Evolutionary conservation across 441 rosid species (phyloP), one percentile per base, ranked within the genome.

Genomic region (Jatropha podagrica): DNA sequence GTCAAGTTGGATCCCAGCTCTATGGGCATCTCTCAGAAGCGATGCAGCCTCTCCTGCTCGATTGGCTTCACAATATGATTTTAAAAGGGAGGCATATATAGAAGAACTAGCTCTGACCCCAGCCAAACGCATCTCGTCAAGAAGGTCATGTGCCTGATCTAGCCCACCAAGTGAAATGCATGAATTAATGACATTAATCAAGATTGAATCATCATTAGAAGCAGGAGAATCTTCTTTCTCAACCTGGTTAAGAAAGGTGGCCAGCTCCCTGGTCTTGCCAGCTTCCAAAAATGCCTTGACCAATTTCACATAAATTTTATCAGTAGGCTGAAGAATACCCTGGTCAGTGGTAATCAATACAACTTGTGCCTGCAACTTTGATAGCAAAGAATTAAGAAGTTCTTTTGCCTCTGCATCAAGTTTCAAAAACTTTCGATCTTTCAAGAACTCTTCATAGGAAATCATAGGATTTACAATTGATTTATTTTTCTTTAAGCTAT

Each of bases 71-170:
- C 92, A 89, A 76, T 91, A 95, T 71, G 96, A 96, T 80, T 84
- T 88, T 68, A 95, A 77, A 61, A 95, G 94, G 10, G 92, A 88
- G 38, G 88, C 76, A 78, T 93, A 95, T 32, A 88, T 80, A n/a
- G 89, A 84, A 75, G 98, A 85, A 81, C 90, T 78, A 0, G 87
- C 83, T 85, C 91, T 87, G 63, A 87, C 85, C 69, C 97, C 96
- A 80, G 90, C 85, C 74, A 88, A 77, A 65, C 90, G 88, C 92
- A 93, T 89, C 82, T 95, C 99, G 65, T 95, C 96, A 48, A 95
- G 91, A 78, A 95, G 89, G 83, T 95, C 99, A 76, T 95, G 94
- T 5, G 97, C 97, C 81, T 90, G 88, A 81, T 93, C 97, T 75
- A 95, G 85, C 99, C 92, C 88, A 62, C 87, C 97, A 46, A 91